Evolutionary conservation across 1,139 yeast species (phyloP), one percentile per base, ranked within the genome.

Genomic region (Blastobotrys illinoisensis): DNA sequence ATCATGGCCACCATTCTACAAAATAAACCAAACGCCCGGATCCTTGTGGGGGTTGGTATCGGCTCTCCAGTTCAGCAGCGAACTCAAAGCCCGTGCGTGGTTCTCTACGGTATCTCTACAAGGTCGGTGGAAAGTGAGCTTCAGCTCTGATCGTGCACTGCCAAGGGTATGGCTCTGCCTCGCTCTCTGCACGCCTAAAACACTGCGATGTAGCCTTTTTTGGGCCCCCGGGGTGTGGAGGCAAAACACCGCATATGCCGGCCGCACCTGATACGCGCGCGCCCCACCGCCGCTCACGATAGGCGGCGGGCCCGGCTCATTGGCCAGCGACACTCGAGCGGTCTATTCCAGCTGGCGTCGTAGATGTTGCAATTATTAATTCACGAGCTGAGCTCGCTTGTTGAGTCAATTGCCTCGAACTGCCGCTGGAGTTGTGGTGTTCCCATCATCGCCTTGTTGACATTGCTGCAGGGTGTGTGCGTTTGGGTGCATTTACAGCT

Each of bases 1-100:
- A 18, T 24, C 48, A 46, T 46, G 48, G 48, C 40, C 24, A 28
- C 40, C 48, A 14, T 45, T 45, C 47, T 45, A 20, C 28, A 5
- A 13, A 5, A 13, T 13, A 32, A 9, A 19, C 40, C 40, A 6
- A 2, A n/a, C 16, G 7, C 14, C 11, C 40, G 40, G 40, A 32
- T n/a, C 40, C 40, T 18, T 3, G 32, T 21, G 47, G 40, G n/a
- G 23, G 14, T n/a, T 32, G 7, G 40, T 32, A n/a, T 32, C 16
- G 16, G 43, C 43, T 13, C 43, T 32, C 23, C 9, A 9, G 45
- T 43, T 43, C 45, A 11, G 4, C 4, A 2, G 32, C 32, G 9
- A 11, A 26, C 9, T 3, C 32, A 7, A 26, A 26, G 32, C 32
- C 32, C 32, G 6, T 26, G 6, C 9, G 9, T 23, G 7, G 7